phyloP scores from a whole-genome alignment of 208 protist genomes.

The Trichomonas vaginalis region DNA sequence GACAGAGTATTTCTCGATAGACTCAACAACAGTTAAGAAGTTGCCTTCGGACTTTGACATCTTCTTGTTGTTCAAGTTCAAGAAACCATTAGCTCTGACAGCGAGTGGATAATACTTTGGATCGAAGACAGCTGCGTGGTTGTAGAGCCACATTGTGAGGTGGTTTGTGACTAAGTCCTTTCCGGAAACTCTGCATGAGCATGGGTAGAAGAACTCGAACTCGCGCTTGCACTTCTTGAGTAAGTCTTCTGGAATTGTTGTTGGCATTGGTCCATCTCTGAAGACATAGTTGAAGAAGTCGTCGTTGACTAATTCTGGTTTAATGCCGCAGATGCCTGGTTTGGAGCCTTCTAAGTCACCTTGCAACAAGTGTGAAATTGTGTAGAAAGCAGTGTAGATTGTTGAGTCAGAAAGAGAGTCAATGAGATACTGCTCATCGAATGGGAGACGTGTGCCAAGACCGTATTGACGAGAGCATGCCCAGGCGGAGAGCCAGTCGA shows the following conservation, averaged over 20 bases:
- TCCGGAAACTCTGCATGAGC: conserved; percentile 91
- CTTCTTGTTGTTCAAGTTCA: conserved; percentile 93
- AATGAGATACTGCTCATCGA: conserved; percentile 81
- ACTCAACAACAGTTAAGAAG: conserved; percentile 77
- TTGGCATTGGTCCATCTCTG: conserved; percentile 14
- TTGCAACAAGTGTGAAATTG: conserved; percentile 64
- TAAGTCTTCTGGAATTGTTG: neutral
- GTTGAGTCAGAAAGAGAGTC: conserved; percentile 99
- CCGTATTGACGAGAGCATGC: conserved; percentile 96
- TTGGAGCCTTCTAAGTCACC: neutral
- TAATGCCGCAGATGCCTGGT: neutral
- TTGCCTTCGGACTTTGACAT: conserved; percentile 99
- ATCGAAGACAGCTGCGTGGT: conserved; percentile 82
- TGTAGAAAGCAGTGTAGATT: conserved; percentile 99
- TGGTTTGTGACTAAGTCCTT: conserved; percentile 99
- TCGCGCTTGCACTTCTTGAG: conserved; percentile 60
- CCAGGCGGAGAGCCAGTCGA: conserved; percentile 95
- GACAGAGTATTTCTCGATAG: conserved; percentile 41
- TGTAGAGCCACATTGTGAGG: conserved; percentile 97
- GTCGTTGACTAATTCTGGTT: neutral
- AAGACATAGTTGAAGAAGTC: conserved; percentile 6
- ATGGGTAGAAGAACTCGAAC: conserved; percentile 96
- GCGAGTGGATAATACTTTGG: conserved; percentile 58
- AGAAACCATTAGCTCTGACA: conserved; percentile 95
- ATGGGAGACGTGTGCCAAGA: conserved; percentile 91